Evolutionary conservation across 257 asterid genomes (phyloP).

Genomic region (Ilex asprella): DNA sequence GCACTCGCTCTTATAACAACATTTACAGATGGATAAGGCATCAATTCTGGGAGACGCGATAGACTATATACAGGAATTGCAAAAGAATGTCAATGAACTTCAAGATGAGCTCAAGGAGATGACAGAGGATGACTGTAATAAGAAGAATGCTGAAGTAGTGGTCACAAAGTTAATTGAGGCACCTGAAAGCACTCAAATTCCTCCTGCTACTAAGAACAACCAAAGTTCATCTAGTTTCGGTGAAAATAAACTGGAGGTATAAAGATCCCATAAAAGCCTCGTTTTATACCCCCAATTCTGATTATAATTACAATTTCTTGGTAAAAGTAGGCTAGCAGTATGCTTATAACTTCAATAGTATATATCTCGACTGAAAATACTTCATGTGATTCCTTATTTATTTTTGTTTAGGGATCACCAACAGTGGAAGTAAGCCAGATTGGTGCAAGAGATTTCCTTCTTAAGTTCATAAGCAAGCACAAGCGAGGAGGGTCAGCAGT

Average conservation of each 20-base stretch:
- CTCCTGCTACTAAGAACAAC: conserved; percentile 4
- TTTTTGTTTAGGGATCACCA: not conserved
- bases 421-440: conserved; percentile 57
- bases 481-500: conserved; percentile 39
- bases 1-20: not conserved
- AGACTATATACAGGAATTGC: conserved; percentile 55
- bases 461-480: conserved; percentile 41
- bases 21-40: conserved; percentile 60
- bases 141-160: conserved; percentile 9
- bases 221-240: not conserved
- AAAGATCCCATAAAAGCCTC: too few relatives aligned
- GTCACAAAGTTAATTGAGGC: conserved; percentile 8
- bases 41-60: conserved; percentile 63
- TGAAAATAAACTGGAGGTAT: not conserved
- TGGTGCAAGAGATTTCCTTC: conserved; percentile 44
- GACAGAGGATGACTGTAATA: conserved; percentile 24
- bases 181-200: not conserved
- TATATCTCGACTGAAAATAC: not conserved
- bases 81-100: conserved; percentile 22
- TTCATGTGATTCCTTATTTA: too few relatives aligned
- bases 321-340: not conserved
- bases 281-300: too few relatives aligned
- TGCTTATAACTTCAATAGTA: not conserved
- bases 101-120: conserved; percentile 12
- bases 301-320: not conserved